Evolutionary conservation across 2,329 filamentous ascomycete species (phyloP), one percentile per base, ranked within the genome.

Genomic region (Microdochium nivale): DNA sequence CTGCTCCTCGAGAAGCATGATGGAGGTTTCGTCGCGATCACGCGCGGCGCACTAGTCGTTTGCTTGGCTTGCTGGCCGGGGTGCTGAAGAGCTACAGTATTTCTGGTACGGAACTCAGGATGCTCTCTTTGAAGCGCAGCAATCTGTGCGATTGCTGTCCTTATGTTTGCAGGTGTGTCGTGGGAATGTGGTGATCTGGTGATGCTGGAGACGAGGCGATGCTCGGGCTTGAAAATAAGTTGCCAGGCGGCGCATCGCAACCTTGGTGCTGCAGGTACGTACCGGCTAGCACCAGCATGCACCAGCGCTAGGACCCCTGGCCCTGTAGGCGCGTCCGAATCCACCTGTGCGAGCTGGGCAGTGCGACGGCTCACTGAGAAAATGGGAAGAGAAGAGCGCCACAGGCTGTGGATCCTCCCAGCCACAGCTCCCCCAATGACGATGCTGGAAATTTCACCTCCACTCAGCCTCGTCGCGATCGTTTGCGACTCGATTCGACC

Each of bases 1-100:
- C 72, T 97, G 87, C 61, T 97, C 91, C 76, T 99, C 95, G 57
- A 96, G 73, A 59, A 95, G 75, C 90, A 96, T 85, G 7, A 46
- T 71, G 58, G 44, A 30, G 14, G 33, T 49, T 14, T 21, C 16
- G 37, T 46, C 13, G 3, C 35, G 19, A 30, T 30, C 27, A 30
- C 27, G 27, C 27, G 27, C n/a, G n/a, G n/a, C 5, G 11, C 27
- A 30, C 27, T 5, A 11, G 27, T 30, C 27, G 27, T 30, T 30
- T 5, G 27, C 27, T 5, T 11, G 11, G 11, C 27, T 30, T 30
- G 27, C 27, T 5, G 27, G 11, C 5, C 27, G 27, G 27, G 27
- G 27, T 30, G 27, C 27, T 30, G 27, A 11, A n/a, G 5, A 30
- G 27, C 11, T 30, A 11, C 11, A 11, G 11, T 5, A 11, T 30